Evolutionary conservation across 495 filamentous ascomycete species (phyloP).

Genomic region (Penicillium flavigenum): DNA sequence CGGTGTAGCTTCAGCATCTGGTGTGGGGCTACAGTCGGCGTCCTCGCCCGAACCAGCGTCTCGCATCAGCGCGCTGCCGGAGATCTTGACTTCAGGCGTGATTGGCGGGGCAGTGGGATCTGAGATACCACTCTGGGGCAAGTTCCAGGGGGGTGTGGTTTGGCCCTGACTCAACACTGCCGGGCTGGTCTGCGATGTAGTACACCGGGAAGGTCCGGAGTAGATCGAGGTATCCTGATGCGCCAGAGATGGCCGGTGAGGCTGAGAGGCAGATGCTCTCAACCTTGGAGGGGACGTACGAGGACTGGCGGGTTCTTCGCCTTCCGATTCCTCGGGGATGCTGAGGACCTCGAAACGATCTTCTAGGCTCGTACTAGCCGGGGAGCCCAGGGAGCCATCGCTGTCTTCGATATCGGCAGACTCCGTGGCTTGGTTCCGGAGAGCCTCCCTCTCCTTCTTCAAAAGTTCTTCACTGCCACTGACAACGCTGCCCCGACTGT

Average conservation of each 20-base stretch:
- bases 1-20: conserved; percentile 43
- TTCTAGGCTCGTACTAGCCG: conserved; percentile 31
- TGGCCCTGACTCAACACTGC: conserved; percentile 26
- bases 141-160: conserved; percentile 37
- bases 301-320: conserved; percentile 33
- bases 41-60: conserved; percentile 26
- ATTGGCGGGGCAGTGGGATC: conserved; percentile 19
- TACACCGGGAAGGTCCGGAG: conserved; percentile 16
- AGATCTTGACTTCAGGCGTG: conserved; percentile 33
- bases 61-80: conserved; percentile 1
- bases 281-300: conserved; percentile 21
- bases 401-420: conserved; percentile 25
- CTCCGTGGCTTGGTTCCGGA: conserved; percentile 28
- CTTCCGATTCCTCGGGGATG: conserved; percentile 41
- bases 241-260: conserved; percentile 22
- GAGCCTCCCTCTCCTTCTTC: conserved; percentile 39
- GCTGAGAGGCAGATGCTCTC: conserved; percentile 17
- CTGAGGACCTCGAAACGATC: conserved; percentile 39
- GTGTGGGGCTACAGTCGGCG: conserved; percentile 26
- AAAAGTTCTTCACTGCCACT: conserved; percentile 48
- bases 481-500: conserved; percentile 82
- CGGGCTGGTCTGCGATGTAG: conserved; percentile 5
- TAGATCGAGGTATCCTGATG: conserved; percentile 30
- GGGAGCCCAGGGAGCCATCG: conserved; percentile 29
- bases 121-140: conserved; percentile 3